A percentile compares a stretch with the other conserved stretches of the same genome.
Conservation (phyloP, 495 filamentous ascomycete genomes). For the Lasiosphaeriaceae sp. region DNA sequence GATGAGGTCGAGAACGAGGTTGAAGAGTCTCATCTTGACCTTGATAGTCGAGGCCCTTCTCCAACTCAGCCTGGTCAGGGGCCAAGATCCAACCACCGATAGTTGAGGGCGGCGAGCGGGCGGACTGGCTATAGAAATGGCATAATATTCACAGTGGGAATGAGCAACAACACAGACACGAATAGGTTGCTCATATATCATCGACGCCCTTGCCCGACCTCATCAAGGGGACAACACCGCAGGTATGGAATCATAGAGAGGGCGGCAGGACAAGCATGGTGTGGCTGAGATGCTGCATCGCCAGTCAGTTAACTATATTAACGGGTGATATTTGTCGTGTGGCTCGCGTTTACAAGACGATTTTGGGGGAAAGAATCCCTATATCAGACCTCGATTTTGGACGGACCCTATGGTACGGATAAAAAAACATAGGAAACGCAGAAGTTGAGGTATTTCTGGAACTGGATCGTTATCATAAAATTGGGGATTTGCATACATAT, state of each 20-base stretch:
- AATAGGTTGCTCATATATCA: background rate
- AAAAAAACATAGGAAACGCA: too few species aligned
- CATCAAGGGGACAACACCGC: background rate
- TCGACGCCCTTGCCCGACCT: background rate
- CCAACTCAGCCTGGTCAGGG: background rate
- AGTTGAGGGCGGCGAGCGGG: slow-evolving; percentile 9
- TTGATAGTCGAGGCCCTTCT: background rate
- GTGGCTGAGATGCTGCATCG: background rate
- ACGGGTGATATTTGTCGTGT: too few species aligned
- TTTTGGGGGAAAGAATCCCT: too few species aligned
- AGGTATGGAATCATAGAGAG: background rate
- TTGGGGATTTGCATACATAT: too few species aligned
- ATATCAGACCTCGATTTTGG: too few species aligned
- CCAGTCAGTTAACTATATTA: too few species aligned
- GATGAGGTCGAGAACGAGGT: slow-evolving; percentile 29
- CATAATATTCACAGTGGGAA: background rate
- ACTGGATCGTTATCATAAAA: too few species aligned
- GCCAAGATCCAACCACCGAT: slow-evolving; percentile 10
- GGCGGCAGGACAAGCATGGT: background rate
- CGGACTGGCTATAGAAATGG: slow-evolving; percentile 1
- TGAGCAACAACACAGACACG: background rate
- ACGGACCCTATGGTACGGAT: too few species aligned
- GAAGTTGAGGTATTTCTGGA: too few species aligned
- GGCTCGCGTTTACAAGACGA: too few species aligned
- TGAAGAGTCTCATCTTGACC: slow-evolving; percentile 6